Evolutionary conservation across 257 asterid genomes (phyloP).

Genomic region (Gentiana dahurica): DNA sequence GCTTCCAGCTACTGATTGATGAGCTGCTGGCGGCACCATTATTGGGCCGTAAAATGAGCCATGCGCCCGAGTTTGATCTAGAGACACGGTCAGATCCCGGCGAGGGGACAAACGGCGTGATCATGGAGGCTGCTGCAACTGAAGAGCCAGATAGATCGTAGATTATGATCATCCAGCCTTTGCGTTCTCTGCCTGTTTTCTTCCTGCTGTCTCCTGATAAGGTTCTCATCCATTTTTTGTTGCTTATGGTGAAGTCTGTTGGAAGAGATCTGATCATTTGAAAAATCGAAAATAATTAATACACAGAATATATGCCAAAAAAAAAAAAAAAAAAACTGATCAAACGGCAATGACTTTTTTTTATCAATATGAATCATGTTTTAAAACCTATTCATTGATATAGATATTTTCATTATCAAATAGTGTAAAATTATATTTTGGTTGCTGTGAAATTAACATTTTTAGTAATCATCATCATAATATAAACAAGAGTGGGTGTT

Average conservation of each 20-base stretch:
- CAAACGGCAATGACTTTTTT: too few relatives aligned
- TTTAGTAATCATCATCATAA: too few relatives aligned
- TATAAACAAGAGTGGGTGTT: too few relatives aligned
- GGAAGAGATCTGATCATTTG: constrained; percentile 48
- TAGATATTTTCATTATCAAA: too few relatives aligned
- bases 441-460: too few relatives aligned
- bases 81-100: constrained; percentile 75
- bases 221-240: constrained; percentile 57
- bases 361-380: too few relatives aligned
- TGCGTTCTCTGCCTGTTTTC: constrained; percentile 51
- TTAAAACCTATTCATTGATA: too few relatives aligned
- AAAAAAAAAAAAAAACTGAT: neutral
- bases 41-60: constrained; percentile 79
- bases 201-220: constrained; percentile 33
- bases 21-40: constrained; percentile 55
- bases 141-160: constrained; percentile 86
- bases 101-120: constrained; percentile 83
- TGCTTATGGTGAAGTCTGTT: constrained; percentile 47
- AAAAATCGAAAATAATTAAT: neutral
- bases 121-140: constrained; percentile 91
- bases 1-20: constrained; percentile 61
- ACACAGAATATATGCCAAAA: neutral
- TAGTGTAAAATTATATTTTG: too few relatives aligned
- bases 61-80: constrained; percentile 76
- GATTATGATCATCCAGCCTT: constrained; percentile 76